Evolutionary conservation across 345 rosid genomes (phyloP).

Genomic region (Corchorus olitorius): DNA sequence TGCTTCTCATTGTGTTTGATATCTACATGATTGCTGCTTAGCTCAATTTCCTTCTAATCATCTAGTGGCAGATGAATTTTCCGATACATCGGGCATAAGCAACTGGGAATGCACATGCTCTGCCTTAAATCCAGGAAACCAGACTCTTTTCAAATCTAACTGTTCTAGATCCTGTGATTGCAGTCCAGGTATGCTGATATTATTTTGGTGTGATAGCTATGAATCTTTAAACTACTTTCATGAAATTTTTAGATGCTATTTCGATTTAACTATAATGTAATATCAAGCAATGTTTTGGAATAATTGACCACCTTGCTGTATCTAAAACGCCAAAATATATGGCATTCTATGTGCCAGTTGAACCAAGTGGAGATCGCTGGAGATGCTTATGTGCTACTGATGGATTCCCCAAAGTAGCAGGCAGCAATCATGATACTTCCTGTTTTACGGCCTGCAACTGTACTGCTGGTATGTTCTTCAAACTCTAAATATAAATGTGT

Average conservation of each 20-base stretch:
- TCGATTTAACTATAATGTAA: background rate
- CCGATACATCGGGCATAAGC: constrained; percentile 42
- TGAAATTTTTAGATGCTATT: background rate
- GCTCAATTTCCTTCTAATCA: constrained; percentile 8
- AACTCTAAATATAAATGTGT: background rate
- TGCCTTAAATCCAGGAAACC: constrained; percentile 42
- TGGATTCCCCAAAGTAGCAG: constrained; percentile 73
- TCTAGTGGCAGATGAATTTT: constrained; percentile 48
- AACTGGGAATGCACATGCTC: constrained; percentile 80
- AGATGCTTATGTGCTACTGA: constrained; percentile 63
- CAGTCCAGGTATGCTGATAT: constrained; percentile 56
- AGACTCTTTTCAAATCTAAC: constrained; percentile 52
- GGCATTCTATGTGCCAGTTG: constrained; percentile 35
- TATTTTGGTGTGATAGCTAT: constrained; percentile 13
- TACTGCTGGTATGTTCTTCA: constrained; percentile 62
- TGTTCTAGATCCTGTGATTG: constrained; percentile 88
- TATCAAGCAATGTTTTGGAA: background rate
- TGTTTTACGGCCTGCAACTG: constrained; percentile 93
- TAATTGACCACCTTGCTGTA: background rate
- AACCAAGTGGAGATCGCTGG: constrained; percentile 56
- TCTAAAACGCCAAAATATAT: constrained; percentile 16
- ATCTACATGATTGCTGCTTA: background rate
- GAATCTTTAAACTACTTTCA: background rate
- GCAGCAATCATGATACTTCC: constrained; percentile 39
- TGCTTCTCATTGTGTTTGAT: background rate